Percentiles rank a stretch among this genome's conserved stretches.
Evolutionary conservation across 129 eudicot species (phyloP).

Genomic region (Dittrichia graveolens): DNA sequence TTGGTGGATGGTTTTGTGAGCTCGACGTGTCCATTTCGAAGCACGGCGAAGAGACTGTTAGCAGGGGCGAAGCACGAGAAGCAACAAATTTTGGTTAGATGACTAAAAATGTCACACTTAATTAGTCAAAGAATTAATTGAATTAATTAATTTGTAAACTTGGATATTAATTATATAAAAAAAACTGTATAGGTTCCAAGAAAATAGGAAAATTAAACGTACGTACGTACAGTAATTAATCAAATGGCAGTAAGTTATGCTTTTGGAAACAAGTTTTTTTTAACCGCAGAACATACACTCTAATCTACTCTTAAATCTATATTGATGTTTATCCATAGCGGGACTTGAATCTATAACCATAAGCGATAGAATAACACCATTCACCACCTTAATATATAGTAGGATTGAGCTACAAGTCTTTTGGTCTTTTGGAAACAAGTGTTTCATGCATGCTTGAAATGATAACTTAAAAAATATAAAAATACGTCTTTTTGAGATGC

Average conservation of each 20-base stretch:
- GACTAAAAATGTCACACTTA: neutral
- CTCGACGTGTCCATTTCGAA: constrained; percentile 65
- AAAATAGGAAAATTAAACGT: constrained; percentile 27
- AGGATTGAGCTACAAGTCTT: too few relatives aligned
- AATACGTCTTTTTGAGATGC: constrained; percentile 28
- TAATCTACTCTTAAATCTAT: too few relatives aligned
- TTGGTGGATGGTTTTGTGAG: constrained; percentile 68
- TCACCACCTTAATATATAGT: too few relatives aligned
- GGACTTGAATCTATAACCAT: too few relatives aligned
- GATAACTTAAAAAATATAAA: neutral
- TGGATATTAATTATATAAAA: neutral
- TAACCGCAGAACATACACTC: too few relatives aligned
- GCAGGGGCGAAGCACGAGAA: constrained; percentile 24
- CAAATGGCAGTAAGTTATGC: too few relatives aligned
- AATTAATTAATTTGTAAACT: neutral
- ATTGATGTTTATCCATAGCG: too few relatives aligned
- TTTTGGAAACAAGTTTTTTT: too few relatives aligned
- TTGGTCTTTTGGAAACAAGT: constrained; percentile 15
- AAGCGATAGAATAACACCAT: too few relatives aligned
- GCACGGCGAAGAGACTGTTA: constrained; percentile 49
- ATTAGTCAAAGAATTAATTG: neutral
- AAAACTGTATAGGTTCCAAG: constrained; percentile 30
- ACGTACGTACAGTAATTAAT: neutral
- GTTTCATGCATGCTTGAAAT: constrained; percentile 7
- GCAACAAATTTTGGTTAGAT: constrained; percentile 43